A percentile compares a stretch with the other conserved stretches of the same genome.
Conservation (phyloP, 2,329 filamentous ascomycete species). For the Paraphoma chrysanthemicola region DNA sequence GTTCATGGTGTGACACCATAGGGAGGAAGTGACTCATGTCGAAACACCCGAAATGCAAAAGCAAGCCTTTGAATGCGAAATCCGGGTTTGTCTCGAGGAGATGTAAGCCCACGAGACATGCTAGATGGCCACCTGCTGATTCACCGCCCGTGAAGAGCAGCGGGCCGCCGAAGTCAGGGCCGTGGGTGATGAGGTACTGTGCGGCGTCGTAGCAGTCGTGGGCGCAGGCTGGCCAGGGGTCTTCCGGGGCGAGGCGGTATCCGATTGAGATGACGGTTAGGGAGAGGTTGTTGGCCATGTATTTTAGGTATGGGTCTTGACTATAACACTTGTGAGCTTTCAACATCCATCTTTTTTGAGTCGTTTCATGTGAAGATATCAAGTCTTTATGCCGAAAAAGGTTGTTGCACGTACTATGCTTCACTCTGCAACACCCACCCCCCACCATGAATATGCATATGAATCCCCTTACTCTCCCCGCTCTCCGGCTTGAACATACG, state of each 20-base stretch:
- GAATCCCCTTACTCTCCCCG: conserved; percentile 54
- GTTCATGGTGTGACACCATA: conserved; percentile 47
- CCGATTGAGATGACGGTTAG: conserved; percentile 63
- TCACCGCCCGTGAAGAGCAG: conserved; percentile 51
- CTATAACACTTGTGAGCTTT: conserved; percentile 26
- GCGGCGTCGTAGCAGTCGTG: conserved; percentile 66
- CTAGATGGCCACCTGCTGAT: conserved; percentile 61
- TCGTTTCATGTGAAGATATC: no score
- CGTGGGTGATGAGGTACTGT: conserved; percentile 60
- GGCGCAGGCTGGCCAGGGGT: conserved; percentile 62
- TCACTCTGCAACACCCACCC: conserved; percentile 56
- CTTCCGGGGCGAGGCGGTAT: conserved; percentile 66
- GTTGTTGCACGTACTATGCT: conserved; percentile 21
- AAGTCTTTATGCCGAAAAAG: no score
- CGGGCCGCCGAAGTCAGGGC: conserved; percentile 52
- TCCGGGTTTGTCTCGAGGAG: conserved; percentile 48
- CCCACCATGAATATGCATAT: conserved; percentile 64
- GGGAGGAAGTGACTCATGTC: conserved; percentile 56
- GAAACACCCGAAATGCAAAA: conserved; percentile 62
- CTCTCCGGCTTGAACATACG: conserved; percentile 60
- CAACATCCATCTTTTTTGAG: no score
- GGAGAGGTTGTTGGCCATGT: conserved; percentile 57
- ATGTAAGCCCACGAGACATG: conserved; percentile 55
- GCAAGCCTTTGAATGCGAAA: conserved; percentile 57
- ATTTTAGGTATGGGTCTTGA: conserved; percentile 57